Evolutionary conservation across 768 basidiomycete species (phyloP), one percentile per base, ranked within the genome.

Genomic region (Gloeostereum incarnatum): DNA sequence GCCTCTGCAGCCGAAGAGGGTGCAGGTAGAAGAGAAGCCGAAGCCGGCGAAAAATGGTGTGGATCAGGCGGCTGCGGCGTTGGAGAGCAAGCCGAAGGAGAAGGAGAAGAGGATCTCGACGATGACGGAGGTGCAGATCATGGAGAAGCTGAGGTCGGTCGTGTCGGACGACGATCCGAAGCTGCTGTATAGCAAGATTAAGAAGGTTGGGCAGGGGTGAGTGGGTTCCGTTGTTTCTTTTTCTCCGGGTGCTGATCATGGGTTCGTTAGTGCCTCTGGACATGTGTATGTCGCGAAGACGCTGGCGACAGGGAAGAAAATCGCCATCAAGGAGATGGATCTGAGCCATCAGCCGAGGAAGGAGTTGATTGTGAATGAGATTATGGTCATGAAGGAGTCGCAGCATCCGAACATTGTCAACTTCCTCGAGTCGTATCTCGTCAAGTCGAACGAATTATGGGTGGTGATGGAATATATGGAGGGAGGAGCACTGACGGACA

Each of bases 391-490:
- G 94, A 94, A 92, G 58, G 96, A 93, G 59, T 91, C 88, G 19
- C 89, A 92, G 45, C 92, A 96, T 56, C 89, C 91, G 21, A 97
- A 96, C 52, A 93, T 97, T 41, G 92, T 97, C 66, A 94, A 94
- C 61, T 97, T 89, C 62, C 61, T 94, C 29, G 87, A 94, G 5
- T 78, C 87, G 17, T 96, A 92, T 59, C 73, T 97, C 31, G 77
- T 96, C 38, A 85, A 84, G 61, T 81, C 69, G 55, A 82, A 72
- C 37, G 91, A 94, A 54, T 74, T 96, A 17, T 97, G 92, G 92
- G 91, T 96, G 31, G 91, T 94, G 42, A 97, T 94, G 92, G 92
- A 97, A 63, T 94, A 88, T 55, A 97, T 97, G 92, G 92, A 97
- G 60, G 92, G 92, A 37, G 93, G 96, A 27, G 92, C 94, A 13